These are phyloP conservation scores for Elsinoe batatas DNA, from an alignment of 2,329 filamentous ascomycete species.

Conservation along the genomic window DNA sequence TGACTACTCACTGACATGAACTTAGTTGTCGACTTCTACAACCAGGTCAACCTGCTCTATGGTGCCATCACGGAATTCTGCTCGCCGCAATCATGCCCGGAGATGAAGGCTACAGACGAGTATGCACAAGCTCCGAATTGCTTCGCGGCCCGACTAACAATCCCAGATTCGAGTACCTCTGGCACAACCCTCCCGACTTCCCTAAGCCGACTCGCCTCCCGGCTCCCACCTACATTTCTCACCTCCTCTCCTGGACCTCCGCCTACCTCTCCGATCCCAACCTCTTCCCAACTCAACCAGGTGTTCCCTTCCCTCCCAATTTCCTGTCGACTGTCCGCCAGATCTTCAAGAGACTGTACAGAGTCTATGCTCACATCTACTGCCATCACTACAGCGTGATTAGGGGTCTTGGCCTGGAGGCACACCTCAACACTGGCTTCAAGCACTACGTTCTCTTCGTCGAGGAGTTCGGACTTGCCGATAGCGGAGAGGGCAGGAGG, in stretches of 20 bases:
- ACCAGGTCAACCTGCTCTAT: slow-evolving; percentile 98
- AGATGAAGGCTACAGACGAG: slow-evolving; percentile 99
- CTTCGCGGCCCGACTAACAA: slow-evolving; percentile 1
- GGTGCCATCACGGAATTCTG: slow-evolving; percentile 99
- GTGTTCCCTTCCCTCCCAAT: slow-evolving; percentile 84
- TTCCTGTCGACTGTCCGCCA: slow-evolving; percentile 91
- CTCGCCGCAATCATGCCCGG: slow-evolving; percentile 89
- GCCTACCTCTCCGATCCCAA: slow-evolving; percentile 90
- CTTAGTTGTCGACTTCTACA: slow-evolving; percentile 98
- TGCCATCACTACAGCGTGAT: slow-evolving; percentile 97
- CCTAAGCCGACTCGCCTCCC: slow-evolving; percentile 97
- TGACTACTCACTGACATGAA: background rate
- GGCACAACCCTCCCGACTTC: slow-evolving; percentile 92
- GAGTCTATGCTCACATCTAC: slow-evolving; percentile 95
- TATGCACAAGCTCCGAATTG: slow-evolving; percentile 34
- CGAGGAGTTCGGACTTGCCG: slow-evolving; percentile 87
- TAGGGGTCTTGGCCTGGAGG: slow-evolving; percentile 86
- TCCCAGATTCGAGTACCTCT: slow-evolving; percentile 87
- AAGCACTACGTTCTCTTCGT: slow-evolving; percentile 99
- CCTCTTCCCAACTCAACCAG: slow-evolving; percentile 64
- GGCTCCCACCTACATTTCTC: slow-evolving; percentile 93
- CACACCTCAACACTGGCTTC: slow-evolving; percentile 97
- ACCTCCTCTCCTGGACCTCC: slow-evolving; percentile 95
- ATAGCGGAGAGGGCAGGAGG: slow-evolving; percentile 53
- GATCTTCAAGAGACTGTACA: slow-evolving; percentile 99